A percentile compares a stretch with the other conserved stretches of the same genome.
These are phyloP conservation scores for Eucalyptus globulus DNA, from an alignment of 345 rosid species.

Conservation along the genomic window DNA sequence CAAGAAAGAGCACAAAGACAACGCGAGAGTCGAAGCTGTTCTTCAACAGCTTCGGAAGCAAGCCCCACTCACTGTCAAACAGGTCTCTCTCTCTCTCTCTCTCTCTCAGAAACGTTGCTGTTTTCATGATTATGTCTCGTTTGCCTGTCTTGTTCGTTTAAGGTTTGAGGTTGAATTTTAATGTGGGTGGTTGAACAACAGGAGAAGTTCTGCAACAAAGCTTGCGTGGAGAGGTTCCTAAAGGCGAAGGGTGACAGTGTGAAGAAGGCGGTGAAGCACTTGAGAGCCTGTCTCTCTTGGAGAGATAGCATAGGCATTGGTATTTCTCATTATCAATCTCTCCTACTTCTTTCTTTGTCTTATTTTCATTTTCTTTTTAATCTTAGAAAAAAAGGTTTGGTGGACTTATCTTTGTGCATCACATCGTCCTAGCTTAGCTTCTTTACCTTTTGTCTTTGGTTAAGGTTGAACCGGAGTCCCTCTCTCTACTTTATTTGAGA, in stretches of 20 bases:
- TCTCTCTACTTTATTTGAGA: not conserved
- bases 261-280: slow-evolving; percentile 76
- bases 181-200: slow-evolving; percentile 20
- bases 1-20: slow-evolving; percentile 35
- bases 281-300: slow-evolving; percentile 86
- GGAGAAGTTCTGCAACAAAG: slow-evolving; percentile 87
- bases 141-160: not conserved
- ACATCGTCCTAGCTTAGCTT: not conserved
- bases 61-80: slow-evolving; percentile 65
- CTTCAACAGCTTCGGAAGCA: slow-evolving; percentile 57
- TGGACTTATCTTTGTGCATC: not conserved
- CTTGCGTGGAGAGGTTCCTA: slow-evolving; percentile 73
- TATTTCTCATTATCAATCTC: not conserved
- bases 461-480: slow-evolving; percentile 2
- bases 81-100: slow-evolving; percentile 20
- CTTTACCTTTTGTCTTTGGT: slow-evolving; percentile 4
- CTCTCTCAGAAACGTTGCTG: not conserved
- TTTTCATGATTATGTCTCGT: not conserved
- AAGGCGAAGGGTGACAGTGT: slow-evolving; percentile 66
- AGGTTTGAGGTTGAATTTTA: not conserved
- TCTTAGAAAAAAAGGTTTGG: not conserved
- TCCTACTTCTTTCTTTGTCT: not conserved
- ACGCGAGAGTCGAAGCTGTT: slow-evolving; percentile 51
- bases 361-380: not conserved
- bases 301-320: slow-evolving; percentile 67